Evolutionary conservation across 1,284 basidiomycete species (phyloP), one percentile per base, ranked within the genome.

Genomic region (Pseudozyma pruni): DNA sequence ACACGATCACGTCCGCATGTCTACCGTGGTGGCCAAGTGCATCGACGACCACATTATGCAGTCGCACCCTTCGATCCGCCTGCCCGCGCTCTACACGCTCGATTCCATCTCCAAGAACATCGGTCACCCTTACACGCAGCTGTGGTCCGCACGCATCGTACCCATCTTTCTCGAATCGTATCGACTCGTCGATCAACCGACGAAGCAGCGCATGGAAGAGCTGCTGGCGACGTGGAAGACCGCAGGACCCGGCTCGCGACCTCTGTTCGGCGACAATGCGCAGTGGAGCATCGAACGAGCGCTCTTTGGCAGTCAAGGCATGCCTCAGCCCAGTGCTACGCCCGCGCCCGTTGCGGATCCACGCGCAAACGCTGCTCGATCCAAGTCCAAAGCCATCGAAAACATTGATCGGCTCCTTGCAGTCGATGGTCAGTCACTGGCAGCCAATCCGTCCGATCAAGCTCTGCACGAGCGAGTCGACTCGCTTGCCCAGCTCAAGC

Each of bases 51-150:
- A 97, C 72, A 93, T 98, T 55, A 87, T 91, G 72, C 79, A 81
- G 57, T 64, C 63, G 4, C 72, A 63, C n/a, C 89, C 91, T 13
- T 89, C 89, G 84, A 90, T 91, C 86, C 95, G 97, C 83, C 86
- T 99, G 5, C 95, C 96, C 0, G 87, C 91, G 0, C 92, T 98
- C 75, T 99, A 98, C 83, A 87, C 98, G 11, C 87, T 98, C 79
- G 96, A 98, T 81, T 94, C 94, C 16, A 94, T 99, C 57, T 78
- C 61, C 59, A 82, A 82, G 56, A 82, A 82, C 61, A 69, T 81
- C 17, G 79, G 80, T 16, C 59, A 62, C 20, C 80, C 80, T 2
- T 82, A 82, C 52, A 77, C 75, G 1, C 57, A 66, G 29, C 57
- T 80, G 17, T 80, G 77, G 77, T 44, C 75, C 0, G 69, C 72